Evolutionary conservation across 2,329 filamentous ascomycete genomes (phyloP).

Genomic region (Dissoconium aciculare): DNA sequence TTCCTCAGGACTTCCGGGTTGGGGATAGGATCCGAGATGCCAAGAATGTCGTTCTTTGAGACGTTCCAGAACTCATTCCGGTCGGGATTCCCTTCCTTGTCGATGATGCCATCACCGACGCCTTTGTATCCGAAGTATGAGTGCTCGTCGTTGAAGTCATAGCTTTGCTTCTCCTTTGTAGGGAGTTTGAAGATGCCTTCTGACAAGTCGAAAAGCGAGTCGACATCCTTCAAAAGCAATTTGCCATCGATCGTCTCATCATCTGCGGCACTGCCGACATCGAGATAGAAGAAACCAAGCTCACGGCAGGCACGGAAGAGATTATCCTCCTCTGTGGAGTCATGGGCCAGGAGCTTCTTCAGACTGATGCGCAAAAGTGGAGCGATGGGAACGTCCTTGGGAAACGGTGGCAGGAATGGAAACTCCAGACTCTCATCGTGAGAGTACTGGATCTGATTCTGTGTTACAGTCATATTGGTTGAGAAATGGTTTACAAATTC

Average conservation of each 20-base stretch:
- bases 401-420: constrained; percentile 25
- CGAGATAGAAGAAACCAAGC: constrained; percentile 44
- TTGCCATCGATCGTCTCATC: constrained; percentile 21
- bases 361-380: constrained; percentile 31
- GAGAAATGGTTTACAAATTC: too few relatives aligned
- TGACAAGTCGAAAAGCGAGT: constrained; percentile 33
- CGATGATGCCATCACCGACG: constrained; percentile 26
- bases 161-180: constrained; percentile 38
- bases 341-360: constrained; percentile 24
- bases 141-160: constrained; percentile 36
- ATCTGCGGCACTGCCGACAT: constrained; percentile 24
- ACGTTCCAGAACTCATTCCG: constrained; percentile 43
- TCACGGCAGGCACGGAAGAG: constrained; percentile 25
- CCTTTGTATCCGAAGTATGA: constrained; percentile 39
- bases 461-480: too few relatives aligned
- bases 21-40: constrained; percentile 22
- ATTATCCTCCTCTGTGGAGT: constrained; percentile 23
- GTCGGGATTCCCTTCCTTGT: constrained; percentile 35
- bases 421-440: constrained; percentile 8
- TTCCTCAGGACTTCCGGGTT: constrained; percentile 28
- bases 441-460: too few relatives aligned
- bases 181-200: constrained; percentile 34
- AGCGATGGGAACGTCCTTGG: constrained; percentile 28
- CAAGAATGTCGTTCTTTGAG: constrained; percentile 39
- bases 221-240: constrained; percentile 29